Conservation (phyloP, 495 filamentous ascomycete genomes). For the Penicillium odoratum region DNA sequence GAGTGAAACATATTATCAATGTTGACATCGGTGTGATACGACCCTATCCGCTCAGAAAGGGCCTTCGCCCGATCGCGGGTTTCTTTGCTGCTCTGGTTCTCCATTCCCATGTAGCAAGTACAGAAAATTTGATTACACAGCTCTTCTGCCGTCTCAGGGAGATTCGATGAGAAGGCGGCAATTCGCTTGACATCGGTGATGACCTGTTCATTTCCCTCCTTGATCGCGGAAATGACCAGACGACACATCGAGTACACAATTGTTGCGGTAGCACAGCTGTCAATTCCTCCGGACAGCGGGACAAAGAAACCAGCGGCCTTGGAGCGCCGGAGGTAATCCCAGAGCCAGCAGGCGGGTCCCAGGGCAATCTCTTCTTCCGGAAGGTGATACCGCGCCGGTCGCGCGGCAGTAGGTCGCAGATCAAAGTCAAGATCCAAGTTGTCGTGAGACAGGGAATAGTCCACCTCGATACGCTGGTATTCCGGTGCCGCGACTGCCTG, state of each 20-base stretch:
- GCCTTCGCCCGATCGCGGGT: slow-evolving; percentile 8
- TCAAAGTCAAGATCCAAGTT: slow-evolving; percentile 30
- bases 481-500: slow-evolving; percentile 33
- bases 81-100: slow-evolving; percentile 16
- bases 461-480: slow-evolving; percentile 33
- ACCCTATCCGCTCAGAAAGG: slow-evolving; percentile 10
- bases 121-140: slow-evolving; percentile 15
- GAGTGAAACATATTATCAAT: slow-evolving; percentile 13
- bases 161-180: slow-evolving; percentile 8
- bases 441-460: slow-evolving; percentile 28
- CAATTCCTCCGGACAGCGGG: slow-evolving; percentile 69
- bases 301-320: slow-evolving; percentile 56
- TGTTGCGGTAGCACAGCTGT: slow-evolving; percentile 54
- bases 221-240: slow-evolving; percentile 65
- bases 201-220: slow-evolving; percentile 20
- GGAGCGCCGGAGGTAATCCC: slow-evolving; percentile 75
- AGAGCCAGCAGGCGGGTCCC: slow-evolving; percentile 69
- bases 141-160: slow-evolving; percentile 15
- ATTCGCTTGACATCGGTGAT: slow-evolving; percentile 17
- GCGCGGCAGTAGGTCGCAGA: slow-evolving; percentile 36
- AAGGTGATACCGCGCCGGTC: slow-evolving; percentile 49
- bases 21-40: slow-evolving; percentile 16
- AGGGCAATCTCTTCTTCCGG: slow-evolving; percentile 75
- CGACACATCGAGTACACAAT: slow-evolving; percentile 78
- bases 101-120: slow-evolving; percentile 15